Conservation (phyloP, 208 protist species). For the Leishmania braziliensis region DNA sequence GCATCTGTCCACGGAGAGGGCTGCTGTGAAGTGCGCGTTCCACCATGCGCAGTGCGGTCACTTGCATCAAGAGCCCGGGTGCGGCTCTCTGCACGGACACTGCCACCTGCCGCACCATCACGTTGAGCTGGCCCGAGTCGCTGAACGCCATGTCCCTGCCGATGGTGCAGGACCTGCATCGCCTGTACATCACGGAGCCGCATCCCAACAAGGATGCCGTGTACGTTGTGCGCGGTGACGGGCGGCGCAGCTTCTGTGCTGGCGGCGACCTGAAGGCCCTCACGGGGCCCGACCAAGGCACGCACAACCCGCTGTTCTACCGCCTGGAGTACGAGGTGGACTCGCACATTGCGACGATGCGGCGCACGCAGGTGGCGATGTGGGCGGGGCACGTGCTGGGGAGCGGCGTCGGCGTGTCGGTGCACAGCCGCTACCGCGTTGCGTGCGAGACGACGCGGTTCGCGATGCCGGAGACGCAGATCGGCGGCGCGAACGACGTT, state of each 20-base stretch:
- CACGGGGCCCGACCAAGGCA: conserved; percentile 4
- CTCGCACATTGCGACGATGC: conserved; percentile 65
- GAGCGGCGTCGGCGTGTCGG: conserved; percentile 78
- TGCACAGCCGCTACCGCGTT: conserved; percentile 76
- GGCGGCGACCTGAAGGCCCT: conserved; percentile 72
- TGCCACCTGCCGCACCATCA: conserved; percentile 45
- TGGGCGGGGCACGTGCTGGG: conserved; percentile 88
- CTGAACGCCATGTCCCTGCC: conserved; percentile 55
- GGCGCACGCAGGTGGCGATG: conserved; percentile 68
- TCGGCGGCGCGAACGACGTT: conserved; percentile 74
- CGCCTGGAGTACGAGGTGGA: conserved; percentile 72
- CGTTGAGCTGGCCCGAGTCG: conserved; percentile 33
- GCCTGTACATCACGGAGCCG: conserved; percentile 39
- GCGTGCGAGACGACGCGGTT: conserved; percentile 76
- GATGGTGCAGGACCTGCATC: conserved; percentile 50
- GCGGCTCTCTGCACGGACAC: conserved; percentile 38
- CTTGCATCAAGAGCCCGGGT: conserved; percentile 8
- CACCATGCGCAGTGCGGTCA: conserved; percentile 6
- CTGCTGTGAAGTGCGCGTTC: not conserved
- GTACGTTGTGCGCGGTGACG: conserved; percentile 47
- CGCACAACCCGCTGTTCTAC: conserved; percentile 52
- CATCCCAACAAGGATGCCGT: conserved; percentile 41
- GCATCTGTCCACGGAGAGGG: not conserved
- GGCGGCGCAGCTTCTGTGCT: conserved; percentile 67
- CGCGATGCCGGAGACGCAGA: conserved; percentile 86